These are phyloP conservation scores for Ilex paraguariensis DNA, from an alignment of 305 asterid genomes.

Conservation along the genomic window DNA sequence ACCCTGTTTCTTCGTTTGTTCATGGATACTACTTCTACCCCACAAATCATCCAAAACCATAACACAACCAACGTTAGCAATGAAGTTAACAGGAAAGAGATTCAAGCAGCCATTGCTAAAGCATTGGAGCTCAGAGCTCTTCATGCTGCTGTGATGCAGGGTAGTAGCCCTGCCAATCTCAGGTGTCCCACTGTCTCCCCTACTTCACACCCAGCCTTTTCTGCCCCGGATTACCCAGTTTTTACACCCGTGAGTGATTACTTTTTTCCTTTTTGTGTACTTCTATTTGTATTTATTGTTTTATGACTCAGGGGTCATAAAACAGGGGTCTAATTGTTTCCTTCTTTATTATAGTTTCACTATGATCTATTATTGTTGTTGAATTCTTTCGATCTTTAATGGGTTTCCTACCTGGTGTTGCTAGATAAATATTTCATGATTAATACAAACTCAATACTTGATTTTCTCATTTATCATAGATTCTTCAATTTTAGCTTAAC, in stretches of 20 bases:
- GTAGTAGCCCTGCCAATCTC: conserved; percentile 35
- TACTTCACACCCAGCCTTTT: conserved; percentile 46
- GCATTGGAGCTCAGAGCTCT: conserved; percentile 92
- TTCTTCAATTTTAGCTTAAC: too few relatives aligned
- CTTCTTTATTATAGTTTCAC: too few relatives aligned
- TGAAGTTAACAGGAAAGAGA: conserved; percentile 44
- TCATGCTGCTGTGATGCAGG: conserved; percentile 81
- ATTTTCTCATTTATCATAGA: too few relatives aligned
- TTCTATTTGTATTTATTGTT: too few relatives aligned
- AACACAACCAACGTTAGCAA: conserved; percentile 13
- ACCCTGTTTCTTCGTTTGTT: conserved; percentile 5
- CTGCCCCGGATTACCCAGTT: conserved; percentile 94
- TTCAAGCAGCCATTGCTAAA: conserved; percentile 80
- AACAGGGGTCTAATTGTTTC: too few relatives aligned
- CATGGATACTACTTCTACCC: conserved; percentile 32
- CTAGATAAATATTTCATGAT: too few relatives aligned
- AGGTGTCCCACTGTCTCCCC: conserved; percentile 54
- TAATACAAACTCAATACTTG: too few relatives aligned
- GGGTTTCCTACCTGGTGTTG: too few relatives aligned
- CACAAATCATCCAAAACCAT: conserved; percentile 5
- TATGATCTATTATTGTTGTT: too few relatives aligned
- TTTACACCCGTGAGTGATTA: conserved; percentile 71
- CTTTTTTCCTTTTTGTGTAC: too few relatives aligned
- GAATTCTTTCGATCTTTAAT: too few relatives aligned
- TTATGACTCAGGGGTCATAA: too few relatives aligned